phyloP scores from a whole-genome alignment of 2,329 filamentous ascomycete species.

The Phialemonium atrogriseum region DNA sequence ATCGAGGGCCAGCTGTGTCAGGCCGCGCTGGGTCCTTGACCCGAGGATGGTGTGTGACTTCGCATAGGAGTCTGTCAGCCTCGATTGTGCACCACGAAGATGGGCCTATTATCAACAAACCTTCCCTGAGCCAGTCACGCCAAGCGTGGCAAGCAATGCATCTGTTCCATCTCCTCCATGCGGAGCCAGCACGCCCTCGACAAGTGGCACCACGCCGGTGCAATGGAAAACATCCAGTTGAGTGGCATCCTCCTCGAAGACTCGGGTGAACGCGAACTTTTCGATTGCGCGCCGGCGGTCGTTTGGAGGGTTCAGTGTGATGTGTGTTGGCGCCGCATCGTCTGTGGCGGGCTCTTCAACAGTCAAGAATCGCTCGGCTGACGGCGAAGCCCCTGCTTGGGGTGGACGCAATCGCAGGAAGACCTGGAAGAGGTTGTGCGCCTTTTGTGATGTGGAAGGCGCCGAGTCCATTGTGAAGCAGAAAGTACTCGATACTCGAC shows the following conservation, averaged over 20 bases:
- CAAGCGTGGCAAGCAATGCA: slow-evolving; percentile 82
- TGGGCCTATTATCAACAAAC: slow-evolving; percentile 40
- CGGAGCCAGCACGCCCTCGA: slow-evolving; percentile 72
- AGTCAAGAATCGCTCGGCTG: slow-evolving; percentile 63
- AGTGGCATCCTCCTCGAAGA: slow-evolving; percentile 79
- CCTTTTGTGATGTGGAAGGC: slow-evolving; percentile 15
- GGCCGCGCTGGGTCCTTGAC: slow-evolving; percentile 73
- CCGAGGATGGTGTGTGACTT: slow-evolving; percentile 95
- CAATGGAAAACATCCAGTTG: slow-evolving; percentile 84
- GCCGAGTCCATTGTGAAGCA: slow-evolving; percentile 29
- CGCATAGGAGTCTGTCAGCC: neutral
- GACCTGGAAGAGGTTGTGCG: slow-evolving; percentile 71
- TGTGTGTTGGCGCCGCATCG: slow-evolving; percentile 51
- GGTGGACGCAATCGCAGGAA: slow-evolving; percentile 78
- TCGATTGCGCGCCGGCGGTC: slow-evolving; percentile 86
- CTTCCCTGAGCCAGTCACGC: slow-evolving; percentile 94
- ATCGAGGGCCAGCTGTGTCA: slow-evolving; percentile 88
- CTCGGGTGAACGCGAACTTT: slow-evolving; percentile 86
- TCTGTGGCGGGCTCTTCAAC: slow-evolving; percentile 51
- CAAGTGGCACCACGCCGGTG: slow-evolving; percentile 63
- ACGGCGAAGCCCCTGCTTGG: slow-evolving; percentile 27
- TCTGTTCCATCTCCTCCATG: slow-evolving; percentile 73
- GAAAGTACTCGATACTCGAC: too few relatives aligned
- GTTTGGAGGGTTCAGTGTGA: slow-evolving; percentile 71
- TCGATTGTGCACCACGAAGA: slow-evolving; percentile 5